These are phyloP conservation scores for Leccinum obscurum DNA, from an alignment of 768 basidiomycete species.

Conservation along the genomic window DNA sequence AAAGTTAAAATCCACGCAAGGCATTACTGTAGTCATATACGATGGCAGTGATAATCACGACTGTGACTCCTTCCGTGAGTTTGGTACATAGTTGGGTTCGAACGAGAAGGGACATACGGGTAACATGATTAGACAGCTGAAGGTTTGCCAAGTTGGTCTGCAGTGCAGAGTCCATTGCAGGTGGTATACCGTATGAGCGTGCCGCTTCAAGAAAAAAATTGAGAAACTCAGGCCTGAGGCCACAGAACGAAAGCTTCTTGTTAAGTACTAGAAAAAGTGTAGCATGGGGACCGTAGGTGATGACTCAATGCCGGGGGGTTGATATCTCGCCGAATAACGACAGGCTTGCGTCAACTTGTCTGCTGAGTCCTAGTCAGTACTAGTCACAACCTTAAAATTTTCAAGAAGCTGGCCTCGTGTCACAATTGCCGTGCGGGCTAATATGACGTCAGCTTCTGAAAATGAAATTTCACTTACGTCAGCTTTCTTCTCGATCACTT, in stretches of 20 bases:
- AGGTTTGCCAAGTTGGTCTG: neutral
- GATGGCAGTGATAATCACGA: neutral
- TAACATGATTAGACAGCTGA: neutral
- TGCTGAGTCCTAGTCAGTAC: too few relatives aligned
- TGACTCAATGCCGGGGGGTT: too few relatives aligned
- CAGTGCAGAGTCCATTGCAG: neutral
- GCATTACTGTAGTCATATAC: neutral
- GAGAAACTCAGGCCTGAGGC: neutral
- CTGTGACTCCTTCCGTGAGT: neutral
- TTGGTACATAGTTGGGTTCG: neutral
- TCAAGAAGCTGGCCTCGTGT: too few relatives aligned
- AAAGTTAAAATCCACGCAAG: neutral
- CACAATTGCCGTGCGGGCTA: too few relatives aligned
- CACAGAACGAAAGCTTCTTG: neutral
- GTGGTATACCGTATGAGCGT: neutral
- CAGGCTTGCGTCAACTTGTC: too few relatives aligned
- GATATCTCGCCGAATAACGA: too few relatives aligned
- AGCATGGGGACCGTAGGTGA: too few relatives aligned
- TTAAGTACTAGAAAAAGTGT: neutral
- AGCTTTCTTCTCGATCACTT: too few relatives aligned
- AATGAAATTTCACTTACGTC: too few relatives aligned
- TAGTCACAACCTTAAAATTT: too few relatives aligned
- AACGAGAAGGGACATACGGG: neutral
- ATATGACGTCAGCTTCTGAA: too few relatives aligned
- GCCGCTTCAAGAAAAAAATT: neutral